Evolutionary conservation across 768 basidiomycete species (phyloP), one percentile per base, ranked within the genome.

Genomic region (Russula foetens): DNA sequence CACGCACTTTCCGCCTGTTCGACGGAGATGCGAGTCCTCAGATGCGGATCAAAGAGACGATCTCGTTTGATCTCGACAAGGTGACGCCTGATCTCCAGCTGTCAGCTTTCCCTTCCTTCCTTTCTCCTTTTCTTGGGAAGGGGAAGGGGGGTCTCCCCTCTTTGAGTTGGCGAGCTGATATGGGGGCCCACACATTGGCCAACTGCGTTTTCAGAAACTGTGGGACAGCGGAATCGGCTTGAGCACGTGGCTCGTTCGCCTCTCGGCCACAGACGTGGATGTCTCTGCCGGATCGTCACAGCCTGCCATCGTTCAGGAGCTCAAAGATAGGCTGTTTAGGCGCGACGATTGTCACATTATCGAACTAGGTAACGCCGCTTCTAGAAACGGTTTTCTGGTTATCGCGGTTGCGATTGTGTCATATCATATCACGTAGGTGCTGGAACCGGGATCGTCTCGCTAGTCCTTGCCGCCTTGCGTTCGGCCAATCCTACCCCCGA

Each of bases 141-240:
- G 9, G 35, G 9, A 5, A 5, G 35, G 35, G 35, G 35, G 11
- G 35, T 12, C 48, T 53, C 44, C 28, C 31, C 23, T 31, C 46
- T 23, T 28, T 12, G 7, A 4, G 14, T 41, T 41, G 11, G 39
- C 1, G 15, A 14, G 17, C 39, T 41, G 39, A 41, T 41, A 19
- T 41, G 9, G 12, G 39, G 17, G 3, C 1, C 7, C 17, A 14
- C 39, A 41, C 17, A 5, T 4, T 19, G 39, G 17, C 39, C 17
- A 41, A 41, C 39, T 19, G 39, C 17, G 17, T 41, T 41, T 41
- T 17, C 69, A 96, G 94, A 96, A 96, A 92, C 81, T 96, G 56
- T 97, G 94, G 94, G 93, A 96, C 70, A 94, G 92, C 45, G 94
- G 94, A 2, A 79, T 96, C 49, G 92, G 90, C 7, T 74, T 94